Evolutionary conservation across 305 asterid species (phyloP).

Genomic region (Fraxinus xanthoxyloides): DNA sequence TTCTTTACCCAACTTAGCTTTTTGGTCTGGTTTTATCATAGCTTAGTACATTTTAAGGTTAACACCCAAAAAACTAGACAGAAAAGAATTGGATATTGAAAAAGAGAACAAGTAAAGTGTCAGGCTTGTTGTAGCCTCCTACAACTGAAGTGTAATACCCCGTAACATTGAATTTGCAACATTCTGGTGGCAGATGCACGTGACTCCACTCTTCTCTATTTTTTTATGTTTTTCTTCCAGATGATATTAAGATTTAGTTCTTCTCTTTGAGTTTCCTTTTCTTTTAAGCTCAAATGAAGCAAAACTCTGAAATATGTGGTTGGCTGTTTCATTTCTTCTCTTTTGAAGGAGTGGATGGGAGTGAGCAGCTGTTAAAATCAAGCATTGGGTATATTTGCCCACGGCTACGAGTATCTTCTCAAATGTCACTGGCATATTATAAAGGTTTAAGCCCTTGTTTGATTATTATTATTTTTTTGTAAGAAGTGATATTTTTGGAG

Average conservation of each 20-base stretch:
- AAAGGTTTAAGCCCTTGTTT: neutral
- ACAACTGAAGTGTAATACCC: neutral
- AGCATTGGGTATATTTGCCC: conserved; percentile 7
- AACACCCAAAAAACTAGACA: neutral
- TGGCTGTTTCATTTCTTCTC: neutral
- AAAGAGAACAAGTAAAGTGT: neutral
- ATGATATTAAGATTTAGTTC: neutral
- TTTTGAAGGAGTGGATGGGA: neutral
- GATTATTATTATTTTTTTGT: neutral
- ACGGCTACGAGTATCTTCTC: conserved; percentile 11
- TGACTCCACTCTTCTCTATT: neutral
- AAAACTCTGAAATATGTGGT: neutral
- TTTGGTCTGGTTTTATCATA: neutral
- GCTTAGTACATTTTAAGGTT: neutral
- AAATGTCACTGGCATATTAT: neutral
- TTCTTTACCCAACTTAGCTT: neutral
- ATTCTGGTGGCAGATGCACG: neutral
- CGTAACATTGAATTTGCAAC: neutral
- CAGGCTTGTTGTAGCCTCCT: neutral
- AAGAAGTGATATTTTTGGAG: neutral
- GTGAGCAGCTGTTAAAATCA: neutral
- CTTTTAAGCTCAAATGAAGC: neutral
- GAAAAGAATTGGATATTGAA: neutral
- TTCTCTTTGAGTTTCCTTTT: neutral
- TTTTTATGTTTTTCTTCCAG: neutral